Base-by-base conservation (phyloP, 495 filamentous ascomycete species). In the Penicillium maclennaniae region DNA sequence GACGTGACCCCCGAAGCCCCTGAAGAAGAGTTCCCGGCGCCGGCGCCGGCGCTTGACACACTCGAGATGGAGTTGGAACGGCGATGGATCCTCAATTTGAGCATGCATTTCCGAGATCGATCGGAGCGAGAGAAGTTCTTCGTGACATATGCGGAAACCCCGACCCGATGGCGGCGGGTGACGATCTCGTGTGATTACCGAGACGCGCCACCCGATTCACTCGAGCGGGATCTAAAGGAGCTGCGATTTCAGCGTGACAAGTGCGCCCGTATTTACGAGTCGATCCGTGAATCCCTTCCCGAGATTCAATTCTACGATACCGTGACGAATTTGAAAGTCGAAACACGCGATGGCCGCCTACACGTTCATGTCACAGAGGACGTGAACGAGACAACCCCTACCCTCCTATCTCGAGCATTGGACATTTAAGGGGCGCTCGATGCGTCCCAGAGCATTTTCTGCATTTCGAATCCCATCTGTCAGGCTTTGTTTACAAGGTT, bases 341-440 rank as follows among this genome's bases (percentile, higher is more conserved):
- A 96, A 67, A 98, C 93, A 1, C 85, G 82, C 37, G 89, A 96
- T 41, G 90, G 90, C 23, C 83, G 91, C 43, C 76, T 98, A 44
- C 93, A 98, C 70, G 91, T 98, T 19, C 93, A 97, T 67, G 93
- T 98, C 43, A 95, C 92, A n/a, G 93, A 97, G 67, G 93, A 98
- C 69, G 81, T 91, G 43, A 93, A 97, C 65, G 93, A 98, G 68
- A 96, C 91, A 45, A 93, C 97, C 83, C 82, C 4, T 97, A 95
- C 62, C 93, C 93, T 3, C 82, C 87, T 0, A 70, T 87, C 28
- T 82, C 81, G 47, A 81, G 87, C 56, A 79, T 97, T 52, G 77
- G 84, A 19, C 92, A 97, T 70, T 74, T 97, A 47, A 62, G 71
- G 15, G 90, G 87, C 25, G 66, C 64, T 57, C 78, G 71, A 15